Base-by-base conservation (phyloP, 495 filamentous ascomycete species). In the Penicillium antarcticum region DNA sequence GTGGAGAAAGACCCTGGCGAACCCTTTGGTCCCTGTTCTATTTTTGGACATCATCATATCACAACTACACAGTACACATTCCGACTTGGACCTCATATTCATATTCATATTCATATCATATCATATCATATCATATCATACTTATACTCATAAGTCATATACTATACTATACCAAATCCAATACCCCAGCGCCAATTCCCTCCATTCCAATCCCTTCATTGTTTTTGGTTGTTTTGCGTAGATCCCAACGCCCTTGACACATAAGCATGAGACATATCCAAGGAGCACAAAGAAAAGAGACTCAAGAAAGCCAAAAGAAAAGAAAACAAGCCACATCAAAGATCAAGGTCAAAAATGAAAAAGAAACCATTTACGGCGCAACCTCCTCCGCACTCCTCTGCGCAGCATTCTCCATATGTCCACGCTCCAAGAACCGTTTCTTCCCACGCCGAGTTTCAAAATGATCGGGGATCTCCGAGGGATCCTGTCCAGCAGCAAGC, bases 391-490 rank as follows among this genome's bases (percentile, higher is more conserved):
- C 73, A 45, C 62, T 69, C 9, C 63, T 64, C 43, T 62, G 63
- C 6, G 65, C 58, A 26, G 70, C 69, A 42, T 38, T 43, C 41
- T 56, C 53, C 35, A 52, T 23, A 12, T 52, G 39, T 14, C 54
- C 58, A n/a, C 88, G 77, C 63, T 91, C 89, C 43, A 83, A 75
- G 82, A 89, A 96, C 62, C 77, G 81, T 56, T 88, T 82, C 71
- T 97, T 98, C 11, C 92, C 92, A 32, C 85, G 80, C 33, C 92
- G 79, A 1, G 91, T 96, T 68, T 97, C 91, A 62, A 92, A 92
- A 69, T 96, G 90, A 29, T 87, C 85, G 18, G 89, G 87, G 24
- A 87, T 80, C 18, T 79, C 77, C 21, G 74, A 70, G 24, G 87
- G 77, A 41, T 92, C 88, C 55, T 91, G 83, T 35, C 87, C 87